phyloP scores from a whole-genome alignment of 495 filamentous ascomycete species.

The Talaromyces adpressus region DNA sequence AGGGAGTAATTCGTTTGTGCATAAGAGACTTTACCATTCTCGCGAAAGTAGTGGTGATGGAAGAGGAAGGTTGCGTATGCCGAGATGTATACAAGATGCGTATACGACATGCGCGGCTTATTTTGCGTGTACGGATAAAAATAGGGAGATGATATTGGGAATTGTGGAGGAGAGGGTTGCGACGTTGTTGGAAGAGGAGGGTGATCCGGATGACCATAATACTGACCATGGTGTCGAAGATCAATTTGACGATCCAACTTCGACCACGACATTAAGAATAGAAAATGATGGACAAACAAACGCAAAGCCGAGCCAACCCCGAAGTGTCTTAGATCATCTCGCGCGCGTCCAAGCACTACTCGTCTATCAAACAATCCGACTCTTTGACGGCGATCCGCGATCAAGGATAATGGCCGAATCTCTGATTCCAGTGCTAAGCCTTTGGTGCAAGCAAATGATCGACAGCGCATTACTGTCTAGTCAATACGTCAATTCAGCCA shows the following conservation, averaged over 20 bases:
- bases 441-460: conserved; percentile 3
- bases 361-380: conserved; percentile 38
- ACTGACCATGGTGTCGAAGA: neutral
- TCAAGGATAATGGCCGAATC: conserved; percentile 38
- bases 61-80: neutral
- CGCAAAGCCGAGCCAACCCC: neutral
- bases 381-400: conserved; percentile 51
- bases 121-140: conserved; percentile 1
- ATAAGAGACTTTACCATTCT: neutral
- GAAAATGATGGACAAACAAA: neutral
- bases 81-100: conserved; percentile 8
- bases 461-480: conserved; percentile 8
- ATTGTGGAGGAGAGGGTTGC: conserved; percentile 5
- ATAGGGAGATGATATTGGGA: conserved; percentile 1
- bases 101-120: conserved; percentile 2
- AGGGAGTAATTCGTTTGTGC: conserved; percentile 5
- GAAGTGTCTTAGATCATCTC: conserved; percentile 26
- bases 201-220: neutral
- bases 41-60: neutral
- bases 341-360: conserved; percentile 29
- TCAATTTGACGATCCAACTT: neutral
- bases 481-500: neutral
- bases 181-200: conserved; percentile 24
- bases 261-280: neutral
- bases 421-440: conserved; percentile 31